phyloP scores from a whole-genome alignment of 768 basidiomycete genomes.

The Rhodotorula toruloides region DNA sequence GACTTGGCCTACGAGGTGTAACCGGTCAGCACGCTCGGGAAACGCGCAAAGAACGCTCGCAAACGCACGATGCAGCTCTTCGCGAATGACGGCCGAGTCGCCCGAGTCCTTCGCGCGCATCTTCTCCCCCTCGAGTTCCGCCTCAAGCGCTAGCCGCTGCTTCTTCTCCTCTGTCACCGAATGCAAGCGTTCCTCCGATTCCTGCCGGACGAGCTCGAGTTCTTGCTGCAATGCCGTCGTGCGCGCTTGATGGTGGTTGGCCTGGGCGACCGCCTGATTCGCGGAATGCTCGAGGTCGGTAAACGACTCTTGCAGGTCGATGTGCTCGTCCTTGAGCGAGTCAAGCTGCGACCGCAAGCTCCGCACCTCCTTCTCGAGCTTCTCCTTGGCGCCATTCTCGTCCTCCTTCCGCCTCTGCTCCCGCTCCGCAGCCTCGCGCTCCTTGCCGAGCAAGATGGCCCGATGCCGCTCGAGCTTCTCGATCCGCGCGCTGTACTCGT shows the following conservation, averaged over 20 bases:
- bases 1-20: slow-evolving; percentile 32
- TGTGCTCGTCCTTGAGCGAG: slow-evolving; percentile 14
- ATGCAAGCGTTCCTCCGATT: background rate
- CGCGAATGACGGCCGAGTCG: slow-evolving; percentile 21
- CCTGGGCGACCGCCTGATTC: slow-evolving; percentile 11
- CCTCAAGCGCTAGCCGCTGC: slow-evolving; percentile 14
- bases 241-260: slow-evolving; percentile 13
- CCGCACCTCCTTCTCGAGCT: slow-evolving; percentile 8
- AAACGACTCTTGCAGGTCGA: slow-evolving; percentile 15
- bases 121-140: slow-evolving; percentile 20
- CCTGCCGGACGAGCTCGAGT: slow-evolving; percentile 7
- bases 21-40: accelerated
- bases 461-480: slow-evolving; percentile 37
- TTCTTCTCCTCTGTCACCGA: slow-evolving; percentile 16
- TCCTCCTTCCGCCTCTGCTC: slow-evolving; percentile 2
- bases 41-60: background rate
- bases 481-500: slow-evolving; percentile 8
- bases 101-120: slow-evolving; percentile 9
- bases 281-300: slow-evolving; percentile 31
- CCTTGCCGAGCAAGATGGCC: slow-evolving; percentile 30
- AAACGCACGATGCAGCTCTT: slow-evolving; percentile 31
- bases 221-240: slow-evolving; percentile 7
- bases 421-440: slow-evolving; percentile 25
- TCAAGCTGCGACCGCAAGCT: slow-evolving; percentile 2
- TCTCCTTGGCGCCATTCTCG: background rate